Evolutionary conservation across 305 asterid genomes (phyloP), one percentile per base, ranked within the genome.

Genomic region (Petunia hybrid): DNA sequence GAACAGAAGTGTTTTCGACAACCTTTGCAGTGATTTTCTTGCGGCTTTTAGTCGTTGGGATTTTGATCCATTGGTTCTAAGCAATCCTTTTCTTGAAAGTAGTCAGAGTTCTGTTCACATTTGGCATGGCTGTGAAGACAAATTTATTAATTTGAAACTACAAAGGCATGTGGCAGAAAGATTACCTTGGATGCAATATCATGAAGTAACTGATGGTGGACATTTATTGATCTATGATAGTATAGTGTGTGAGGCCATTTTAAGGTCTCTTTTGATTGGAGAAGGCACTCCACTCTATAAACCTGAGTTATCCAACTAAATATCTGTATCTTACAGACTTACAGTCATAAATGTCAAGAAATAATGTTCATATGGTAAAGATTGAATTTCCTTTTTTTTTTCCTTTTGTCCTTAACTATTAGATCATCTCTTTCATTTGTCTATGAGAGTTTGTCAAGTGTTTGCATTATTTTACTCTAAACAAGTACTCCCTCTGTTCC

Each of bases 121-220:
- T 41, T 95, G 99, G 99, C 98, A 93, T 78, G 99, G 99, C 12
- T 65, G 65, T 40, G 95, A 95, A 82, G 97, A 95, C 85, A 92
- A 88, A 80, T 93, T 95, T 40, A 96, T 93, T 13, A 98, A 97
- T 14, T 82, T 84, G 82, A 88, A 88, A 12, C 61, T 95, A 62
- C 99, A 95, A 63, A 90, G 99, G 66, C 86, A 86, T 57, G 88
- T 95, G 2, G 87, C 91, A 0, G 76, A 81, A 22, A 93, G 82
- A 86, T 89, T 95, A 35, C 93, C 95, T 1, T 95, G 99, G 99
- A 89, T 95, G 74, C 87, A 84, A 62, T 95, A 93, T 73, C 97
- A 95, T 40, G 98, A 95, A 84, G 97, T 95, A 56, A 90, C 91
- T 2, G 97, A 90, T 31, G 94, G 94, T 51, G 98, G 98, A 5